A percentile compares a stretch with the other conserved stretches of the same genome.
phyloP scores from a whole-genome alignment of 495 filamentous ascomycete species.

The Penicillium bialowiezense region DNA sequence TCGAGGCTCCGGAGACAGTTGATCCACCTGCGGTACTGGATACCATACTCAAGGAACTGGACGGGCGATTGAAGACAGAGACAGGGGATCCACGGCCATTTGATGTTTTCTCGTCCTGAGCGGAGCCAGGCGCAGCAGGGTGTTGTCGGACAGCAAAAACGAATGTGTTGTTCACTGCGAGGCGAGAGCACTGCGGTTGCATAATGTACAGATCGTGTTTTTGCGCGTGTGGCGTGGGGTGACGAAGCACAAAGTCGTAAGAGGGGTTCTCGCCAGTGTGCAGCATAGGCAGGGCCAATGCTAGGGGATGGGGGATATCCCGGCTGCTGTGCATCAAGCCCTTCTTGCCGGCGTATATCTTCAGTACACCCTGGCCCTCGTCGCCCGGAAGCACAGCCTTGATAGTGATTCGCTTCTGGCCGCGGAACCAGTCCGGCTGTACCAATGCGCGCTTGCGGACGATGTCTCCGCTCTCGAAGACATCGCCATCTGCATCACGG shows the following conservation, averaged over 20 bases:
- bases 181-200: slow-evolving; percentile 82
- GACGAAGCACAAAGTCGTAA: slow-evolving; percentile 87
- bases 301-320: slow-evolving; percentile 88
- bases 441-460: slow-evolving; percentile 82
- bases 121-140: slow-evolving; percentile 57
- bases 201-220: slow-evolving; percentile 95
- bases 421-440: slow-evolving; percentile 86
- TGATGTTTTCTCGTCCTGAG: slow-evolving; percentile 43
- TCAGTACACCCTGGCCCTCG: slow-evolving; percentile 84
- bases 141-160: slow-evolving; percentile 96
- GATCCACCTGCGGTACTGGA: slow-evolving; percentile 45
- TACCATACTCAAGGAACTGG: slow-evolving; percentile 78
- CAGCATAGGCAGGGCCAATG: slow-evolving; percentile 84
- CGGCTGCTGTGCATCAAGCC: slow-evolving; percentile 95
- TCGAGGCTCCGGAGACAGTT: slow-evolving; percentile 37
- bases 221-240: slow-evolving; percentile 95
- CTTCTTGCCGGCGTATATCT: slow-evolving; percentile 89
- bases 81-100: slow-evolving; percentile 54
- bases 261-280: slow-evolving; percentile 90
- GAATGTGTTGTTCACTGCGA: slow-evolving; percentile 95
- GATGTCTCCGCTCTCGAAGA: slow-evolving; percentile 87
- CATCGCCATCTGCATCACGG: slow-evolving; percentile 82
- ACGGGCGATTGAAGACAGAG: slow-evolving; percentile 67
- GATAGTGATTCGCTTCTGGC: slow-evolving; percentile 84
- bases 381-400: slow-evolving; percentile 89